These are phyloP conservation scores for Quercus tomentella DNA, from an alignment of 331 rosid genomes.

Conservation along the genomic window DNA sequence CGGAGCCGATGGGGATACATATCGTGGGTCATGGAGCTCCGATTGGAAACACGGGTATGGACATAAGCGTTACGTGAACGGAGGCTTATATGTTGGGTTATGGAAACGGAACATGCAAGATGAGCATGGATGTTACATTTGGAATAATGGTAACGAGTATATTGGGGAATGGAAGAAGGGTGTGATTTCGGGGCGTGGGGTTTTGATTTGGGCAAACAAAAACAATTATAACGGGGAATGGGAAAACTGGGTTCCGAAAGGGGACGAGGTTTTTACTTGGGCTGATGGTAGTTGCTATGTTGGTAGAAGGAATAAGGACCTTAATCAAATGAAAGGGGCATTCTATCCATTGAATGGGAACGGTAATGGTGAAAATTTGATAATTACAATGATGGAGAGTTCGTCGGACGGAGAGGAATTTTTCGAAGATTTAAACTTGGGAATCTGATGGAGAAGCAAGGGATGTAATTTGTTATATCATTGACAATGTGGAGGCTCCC, in stretches of 20 bases:
- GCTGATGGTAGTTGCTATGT: conserved; percentile 74
- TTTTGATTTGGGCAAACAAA: conserved; percentile 72
- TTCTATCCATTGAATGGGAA: conserved; percentile 47
- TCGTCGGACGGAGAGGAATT: no score
- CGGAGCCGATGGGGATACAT: conserved; percentile 82
- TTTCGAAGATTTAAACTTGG: no score
- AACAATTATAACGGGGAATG: conserved; percentile 82
- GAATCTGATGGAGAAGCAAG: no score
- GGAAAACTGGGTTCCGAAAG: conserved; percentile 83
- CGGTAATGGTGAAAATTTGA: no score
- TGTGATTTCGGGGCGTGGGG: conserved; percentile 66
- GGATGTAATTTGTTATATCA: no score
- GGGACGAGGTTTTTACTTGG: conserved; percentile 68
- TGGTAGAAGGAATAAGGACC: conserved; percentile 69
- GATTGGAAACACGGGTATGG: conserved; percentile 89
- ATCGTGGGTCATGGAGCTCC: conserved; percentile 82
- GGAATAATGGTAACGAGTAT: conserved; percentile 82
- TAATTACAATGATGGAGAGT: no score
- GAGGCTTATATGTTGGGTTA: conserved; percentile 73
- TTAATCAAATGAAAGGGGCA: conserved; percentile 54
- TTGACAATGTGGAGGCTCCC: no score
- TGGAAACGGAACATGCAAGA: conserved; percentile 84
- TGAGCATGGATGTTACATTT: conserved; percentile 76
- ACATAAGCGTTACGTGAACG: conserved; percentile 75
- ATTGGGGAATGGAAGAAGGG: conserved; percentile 89